Conservation (phyloP, 176 grass and related monocot genomes). For the Poa pratensis region DNA sequence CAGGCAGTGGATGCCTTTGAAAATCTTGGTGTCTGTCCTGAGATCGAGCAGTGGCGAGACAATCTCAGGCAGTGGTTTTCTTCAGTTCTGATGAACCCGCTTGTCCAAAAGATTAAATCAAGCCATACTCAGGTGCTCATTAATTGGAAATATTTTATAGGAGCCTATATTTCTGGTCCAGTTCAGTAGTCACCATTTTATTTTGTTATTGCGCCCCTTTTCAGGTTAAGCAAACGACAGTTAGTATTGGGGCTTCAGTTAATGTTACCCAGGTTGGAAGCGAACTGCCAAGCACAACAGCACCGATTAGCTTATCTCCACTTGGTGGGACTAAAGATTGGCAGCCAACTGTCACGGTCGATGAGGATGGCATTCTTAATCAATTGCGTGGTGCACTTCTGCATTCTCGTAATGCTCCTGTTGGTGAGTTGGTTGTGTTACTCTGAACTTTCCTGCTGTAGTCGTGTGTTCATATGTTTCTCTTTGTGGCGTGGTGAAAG, state of each 20-base stretch:
- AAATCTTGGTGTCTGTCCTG: constrained; percentile 79
- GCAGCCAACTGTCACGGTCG: constrained; percentile 74
- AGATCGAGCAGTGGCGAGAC: constrained; percentile 90
- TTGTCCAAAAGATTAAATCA: constrained; percentile 78
- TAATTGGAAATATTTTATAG: constrained; percentile 26
- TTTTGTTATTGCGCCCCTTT: constrained; percentile 33
- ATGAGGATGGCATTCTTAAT: constrained; percentile 90
- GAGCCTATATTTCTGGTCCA: constrained; percentile 4
- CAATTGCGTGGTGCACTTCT: constrained; percentile 65
- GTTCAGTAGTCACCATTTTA: constrained; percentile 33
- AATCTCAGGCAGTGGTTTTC: constrained; percentile 95
- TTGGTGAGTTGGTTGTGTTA: constrained; percentile 61
- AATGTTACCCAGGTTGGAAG: constrained; percentile 91
- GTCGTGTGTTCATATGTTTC: not conserved
- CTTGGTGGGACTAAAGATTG: constrained; percentile 76
- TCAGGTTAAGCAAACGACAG: constrained; percentile 88
- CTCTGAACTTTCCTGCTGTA: constrained; percentile 17
- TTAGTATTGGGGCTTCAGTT: constrained; percentile 70
- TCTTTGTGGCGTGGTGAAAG: constrained; percentile 1
- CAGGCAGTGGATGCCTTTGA: constrained; percentile 74
- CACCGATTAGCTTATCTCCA: constrained; percentile 68
- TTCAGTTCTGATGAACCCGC: constrained; percentile 79
- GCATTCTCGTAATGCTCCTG: constrained; percentile 63
- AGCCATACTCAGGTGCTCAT: constrained; percentile 80
- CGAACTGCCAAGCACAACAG: constrained; percentile 53